Conservation (phyloP, 73 alveolate genomes). For the Symbiodinium pilosum region DNA sequence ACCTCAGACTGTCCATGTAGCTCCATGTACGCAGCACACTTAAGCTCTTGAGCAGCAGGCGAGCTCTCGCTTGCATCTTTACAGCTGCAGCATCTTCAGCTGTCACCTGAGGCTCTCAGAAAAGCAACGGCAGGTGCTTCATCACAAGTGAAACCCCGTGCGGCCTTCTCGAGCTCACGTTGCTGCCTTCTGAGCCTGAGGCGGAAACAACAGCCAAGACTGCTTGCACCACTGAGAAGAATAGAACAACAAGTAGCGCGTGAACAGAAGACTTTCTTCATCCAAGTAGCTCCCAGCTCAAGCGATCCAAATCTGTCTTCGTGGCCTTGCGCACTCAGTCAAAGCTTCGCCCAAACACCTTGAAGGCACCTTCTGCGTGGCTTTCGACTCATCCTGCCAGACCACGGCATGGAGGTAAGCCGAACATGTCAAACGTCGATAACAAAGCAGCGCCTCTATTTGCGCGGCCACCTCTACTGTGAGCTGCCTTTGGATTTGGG, state of each 20-base stretch:
- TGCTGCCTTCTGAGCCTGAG: background rate
- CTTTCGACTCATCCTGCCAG: no score
- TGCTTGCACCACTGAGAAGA: background rate
- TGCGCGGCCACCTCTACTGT: background rate
- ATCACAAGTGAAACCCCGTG: background rate
- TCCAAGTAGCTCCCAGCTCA: slow-evolving; percentile 1
- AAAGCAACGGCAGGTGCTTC: background rate
- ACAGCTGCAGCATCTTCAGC: background rate
- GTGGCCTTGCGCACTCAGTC: background rate
- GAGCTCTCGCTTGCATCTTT: background rate
- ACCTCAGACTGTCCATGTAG: background rate
- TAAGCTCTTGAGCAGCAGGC: background rate
- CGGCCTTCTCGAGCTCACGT: slow-evolving; percentile 6
- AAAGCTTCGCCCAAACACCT: no score
- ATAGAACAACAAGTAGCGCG: background rate
- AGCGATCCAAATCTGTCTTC: background rate
- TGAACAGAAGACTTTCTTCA: background rate
- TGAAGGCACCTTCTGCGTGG: no score
- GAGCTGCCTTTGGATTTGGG: background rate
- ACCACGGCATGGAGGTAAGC: no score
- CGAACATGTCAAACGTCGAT: no score
- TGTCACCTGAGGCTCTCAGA: background rate
- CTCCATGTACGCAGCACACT: background rate
- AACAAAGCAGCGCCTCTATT: background rate
- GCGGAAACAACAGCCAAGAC: background rate